These are phyloP conservation scores for Lichina pygmaea DNA, from an alignment of 495 filamentous ascomycete genomes.

Conservation along the genomic window DNA sequence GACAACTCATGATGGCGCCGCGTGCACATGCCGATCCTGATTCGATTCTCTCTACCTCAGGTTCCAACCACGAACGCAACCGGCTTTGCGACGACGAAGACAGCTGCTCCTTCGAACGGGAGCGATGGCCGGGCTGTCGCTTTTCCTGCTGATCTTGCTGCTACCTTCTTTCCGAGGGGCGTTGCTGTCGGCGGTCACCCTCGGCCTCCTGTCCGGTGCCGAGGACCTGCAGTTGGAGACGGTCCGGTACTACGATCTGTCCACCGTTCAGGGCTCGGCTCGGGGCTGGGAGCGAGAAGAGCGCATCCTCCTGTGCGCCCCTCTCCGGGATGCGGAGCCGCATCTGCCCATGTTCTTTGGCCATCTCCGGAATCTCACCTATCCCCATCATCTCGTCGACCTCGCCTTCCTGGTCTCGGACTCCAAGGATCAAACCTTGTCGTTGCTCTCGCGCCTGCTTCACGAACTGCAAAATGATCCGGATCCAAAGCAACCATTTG, in stretches of 20 bases:
- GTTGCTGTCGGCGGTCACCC: constrained; percentile 30
- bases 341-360: constrained; percentile 97
- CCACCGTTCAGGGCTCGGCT: constrained; percentile 64
- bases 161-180: constrained; percentile 43
- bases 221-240: constrained; percentile 70
- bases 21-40: constrained; percentile 1
- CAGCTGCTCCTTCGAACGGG: constrained; percentile 45
- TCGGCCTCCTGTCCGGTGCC: constrained; percentile 38
- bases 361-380: constrained; percentile 87
- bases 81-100: constrained; percentile 43
- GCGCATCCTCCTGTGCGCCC: constrained; percentile 83
- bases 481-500: constrained; percentile 59
- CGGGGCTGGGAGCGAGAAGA: constrained; percentile 89
- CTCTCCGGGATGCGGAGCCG: constrained; percentile 73
- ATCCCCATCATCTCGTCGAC: constrained; percentile 89
- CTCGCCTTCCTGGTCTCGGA: constrained; percentile 94
- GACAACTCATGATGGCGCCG: not conserved
- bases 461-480: constrained; percentile 54
- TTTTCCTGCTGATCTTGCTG: constrained; percentile 22
- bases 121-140: constrained; percentile 12
- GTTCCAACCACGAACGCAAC: constrained; percentile 67
- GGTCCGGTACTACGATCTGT: constrained; percentile 87
- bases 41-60: constrained; percentile 15
- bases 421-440: constrained; percentile 78
- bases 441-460: constrained; percentile 42